Evolutionary conservation across 2,329 filamentous ascomycete species (phyloP).

Genomic region (Achaetomium macrosporum): DNA sequence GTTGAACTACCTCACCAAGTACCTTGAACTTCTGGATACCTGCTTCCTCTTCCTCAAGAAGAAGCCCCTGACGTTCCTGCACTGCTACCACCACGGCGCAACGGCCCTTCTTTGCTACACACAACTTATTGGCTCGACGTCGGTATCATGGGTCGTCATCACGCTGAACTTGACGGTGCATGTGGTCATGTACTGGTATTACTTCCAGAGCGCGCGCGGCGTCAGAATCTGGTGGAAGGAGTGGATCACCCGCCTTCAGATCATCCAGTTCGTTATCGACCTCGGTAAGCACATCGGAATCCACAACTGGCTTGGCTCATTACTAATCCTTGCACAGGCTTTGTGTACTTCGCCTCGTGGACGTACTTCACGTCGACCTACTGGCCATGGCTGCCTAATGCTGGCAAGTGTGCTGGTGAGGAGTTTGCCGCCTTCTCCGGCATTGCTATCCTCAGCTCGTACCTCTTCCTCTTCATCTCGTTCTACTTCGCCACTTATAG

Average conservation of each 20-base stretch:
- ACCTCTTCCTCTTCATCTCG: conserved; percentile 95
- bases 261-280: conserved; percentile 94
- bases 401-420: conserved; percentile 84
- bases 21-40: conserved; percentile 90
- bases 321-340: conserved; percentile 50
- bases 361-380: conserved; percentile 95
- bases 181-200: conserved; percentile 99
- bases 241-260: conserved; percentile 97
- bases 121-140: conserved; percentile 85
- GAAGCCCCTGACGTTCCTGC: conserved; percentile 97
- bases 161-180: conserved; percentile 88
- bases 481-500: conserved; percentile 98
- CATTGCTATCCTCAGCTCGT: conserved; percentile 87
- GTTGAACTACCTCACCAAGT: conserved; percentile 61
- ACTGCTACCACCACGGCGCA: conserved; percentile 97
- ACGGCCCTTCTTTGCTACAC: conserved; percentile 97
- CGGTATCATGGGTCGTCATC: conserved; percentile 94
- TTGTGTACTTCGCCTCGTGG: conserved; percentile 99
- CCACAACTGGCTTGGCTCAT: background rate
- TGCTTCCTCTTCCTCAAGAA: conserved; percentile 98
- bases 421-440: conserved; percentile 93
- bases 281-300: conserved; percentile 59
- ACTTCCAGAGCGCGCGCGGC: conserved; percentile 96
- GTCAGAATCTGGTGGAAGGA: conserved; percentile 99
- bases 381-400: conserved; percentile 77